These are phyloP conservation scores for Chalciporus chontae DNA, from an alignment of 768 basidiomycete species.

Conservation along the genomic window DNA sequence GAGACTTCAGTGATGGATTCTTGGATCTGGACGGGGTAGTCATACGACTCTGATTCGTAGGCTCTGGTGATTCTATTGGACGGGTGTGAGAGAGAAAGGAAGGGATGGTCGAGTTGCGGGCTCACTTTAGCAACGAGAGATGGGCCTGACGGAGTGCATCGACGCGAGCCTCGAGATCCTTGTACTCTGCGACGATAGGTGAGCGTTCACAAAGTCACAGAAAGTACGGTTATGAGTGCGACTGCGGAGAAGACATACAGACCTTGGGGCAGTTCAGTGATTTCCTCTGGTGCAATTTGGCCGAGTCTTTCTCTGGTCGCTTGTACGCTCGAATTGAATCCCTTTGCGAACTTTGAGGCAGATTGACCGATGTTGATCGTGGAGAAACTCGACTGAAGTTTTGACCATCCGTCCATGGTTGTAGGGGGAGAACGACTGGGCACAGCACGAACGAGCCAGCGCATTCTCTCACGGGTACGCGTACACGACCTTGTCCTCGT, in stretches of 20 bases:
- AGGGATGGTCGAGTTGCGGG: slow-evolving; percentile 6
- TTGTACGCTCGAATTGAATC: slow-evolving; percentile 78
- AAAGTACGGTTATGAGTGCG: too few relatives aligned
- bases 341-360: slow-evolving; percentile 73
- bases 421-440: too few relatives aligned
- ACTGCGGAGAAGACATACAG: slow-evolving; percentile 28
- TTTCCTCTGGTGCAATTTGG: slow-evolving; percentile 87
- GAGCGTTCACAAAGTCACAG: not conserved
- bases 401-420: slow-evolving; percentile 61
- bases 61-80: slow-evolving; percentile 72
- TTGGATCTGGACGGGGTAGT: slow-evolving; percentile 87
- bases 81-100: not conserved
- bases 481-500: too few relatives aligned
- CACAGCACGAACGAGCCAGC: too few relatives aligned
- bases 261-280: slow-evolving; percentile 93
- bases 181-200: slow-evolving; percentile 69
- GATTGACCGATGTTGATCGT: slow-evolving; percentile 71
- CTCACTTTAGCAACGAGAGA: slow-evolving; percentile 71
- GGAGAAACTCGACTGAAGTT: slow-evolving; percentile 59
- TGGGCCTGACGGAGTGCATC: slow-evolving; percentile 87
- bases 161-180: slow-evolving; percentile 90
- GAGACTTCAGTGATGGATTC: slow-evolving; percentile 75
- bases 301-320: slow-evolving; percentile 87
- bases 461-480: too few relatives aligned
- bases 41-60: slow-evolving; percentile 84